These are phyloP conservation scores for Pluteus cervinus DNA, from an alignment of 768 basidiomycete genomes.

Conservation along the genomic window DNA sequence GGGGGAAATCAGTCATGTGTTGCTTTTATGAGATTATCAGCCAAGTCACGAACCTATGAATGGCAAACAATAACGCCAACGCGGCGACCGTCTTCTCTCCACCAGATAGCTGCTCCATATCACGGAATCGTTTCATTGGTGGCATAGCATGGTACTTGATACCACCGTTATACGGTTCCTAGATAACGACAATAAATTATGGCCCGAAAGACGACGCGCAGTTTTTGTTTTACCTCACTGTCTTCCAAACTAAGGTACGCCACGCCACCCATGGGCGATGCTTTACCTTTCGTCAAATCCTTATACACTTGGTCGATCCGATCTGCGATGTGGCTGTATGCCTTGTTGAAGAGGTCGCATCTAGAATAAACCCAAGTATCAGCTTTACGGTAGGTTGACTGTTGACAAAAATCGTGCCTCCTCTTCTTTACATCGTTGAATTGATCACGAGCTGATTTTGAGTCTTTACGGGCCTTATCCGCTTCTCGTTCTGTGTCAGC, in stretches of 20 bases:
- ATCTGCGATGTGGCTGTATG: slow-evolving; percentile 94
- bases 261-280: slow-evolving; percentile 90
- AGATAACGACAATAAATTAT: slow-evolving; percentile 1
- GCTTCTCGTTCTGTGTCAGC: slow-evolving; percentile 89
- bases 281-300: slow-evolving; percentile 93
- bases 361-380: slow-evolving; percentile 16
- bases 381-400: background rate
- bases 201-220: background rate
- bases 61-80: slow-evolving; percentile 92
- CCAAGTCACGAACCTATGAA: slow-evolving; percentile 65
- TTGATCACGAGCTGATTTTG: slow-evolving; percentile 83
- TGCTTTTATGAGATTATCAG: background rate
- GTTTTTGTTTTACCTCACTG: slow-evolving; percentile 62
- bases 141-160: slow-evolving; percentile 99
- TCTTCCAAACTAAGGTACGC: slow-evolving; percentile 96
- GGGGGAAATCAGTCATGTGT: background rate
- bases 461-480: slow-evolving; percentile 85
- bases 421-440: slow-evolving; percentile 84
- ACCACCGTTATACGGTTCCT: slow-evolving; percentile 37
- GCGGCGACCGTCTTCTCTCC: slow-evolving; percentile 99
- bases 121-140: slow-evolving; percentile 97
- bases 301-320: slow-evolving; percentile 96
- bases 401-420: slow-evolving; percentile 33
- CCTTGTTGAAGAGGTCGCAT: slow-evolving; percentile 88
- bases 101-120: slow-evolving; percentile 98